Evolutionary conservation across 805 yeast species (phyloP).

Genomic region (Ogataea degrootiae): DNA sequence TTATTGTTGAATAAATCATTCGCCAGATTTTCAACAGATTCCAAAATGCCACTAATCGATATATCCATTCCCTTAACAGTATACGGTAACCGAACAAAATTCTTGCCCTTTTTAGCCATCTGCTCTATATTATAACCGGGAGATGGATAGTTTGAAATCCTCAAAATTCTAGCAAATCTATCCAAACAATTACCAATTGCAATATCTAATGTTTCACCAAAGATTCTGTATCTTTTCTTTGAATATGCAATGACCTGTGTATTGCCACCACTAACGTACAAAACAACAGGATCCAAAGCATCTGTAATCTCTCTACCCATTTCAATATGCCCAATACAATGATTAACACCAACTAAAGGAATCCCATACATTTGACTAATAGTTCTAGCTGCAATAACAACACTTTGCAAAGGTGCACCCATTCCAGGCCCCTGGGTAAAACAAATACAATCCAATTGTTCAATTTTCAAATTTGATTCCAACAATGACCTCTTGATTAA

Average conservation of each 20-base stretch:
- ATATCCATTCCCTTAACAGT: constrained; percentile 99
- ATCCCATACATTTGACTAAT: constrained; percentile 71
- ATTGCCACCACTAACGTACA: constrained; percentile 97
- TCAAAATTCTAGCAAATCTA: constrained; percentile 87
- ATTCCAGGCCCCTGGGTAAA: constrained; percentile 99
- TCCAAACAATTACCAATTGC: constrained; percentile 98
- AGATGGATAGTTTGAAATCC: constrained; percentile 87
- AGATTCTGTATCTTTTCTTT: constrained; percentile 89
- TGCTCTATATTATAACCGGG: constrained; percentile 98
- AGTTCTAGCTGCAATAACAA: constrained; percentile 88
- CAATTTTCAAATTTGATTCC: constrained; percentile 48
- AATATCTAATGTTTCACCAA: constrained; percentile 97
- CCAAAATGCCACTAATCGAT: constrained; percentile 93
- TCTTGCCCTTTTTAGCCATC: constrained; percentile 67
- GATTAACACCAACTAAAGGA: constrained; percentile 93
- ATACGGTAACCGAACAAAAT: constrained; percentile 77
- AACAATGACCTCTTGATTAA: constrained; percentile 60
- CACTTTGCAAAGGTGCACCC: constrained; percentile 98
- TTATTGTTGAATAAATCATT: constrained; percentile 55
- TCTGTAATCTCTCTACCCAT: constrained; percentile 99
- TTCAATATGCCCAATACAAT: constrained; percentile 97
- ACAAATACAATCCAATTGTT: constrained; percentile 72
- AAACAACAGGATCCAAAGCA: constrained; percentile 95
- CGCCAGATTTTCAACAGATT: constrained; percentile 76
- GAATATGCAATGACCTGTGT: constrained; percentile 98